Evolutionary conservation across 495 filamentous ascomycete genomes (phyloP).

Genomic region (Penicillium flavigenum): DNA sequence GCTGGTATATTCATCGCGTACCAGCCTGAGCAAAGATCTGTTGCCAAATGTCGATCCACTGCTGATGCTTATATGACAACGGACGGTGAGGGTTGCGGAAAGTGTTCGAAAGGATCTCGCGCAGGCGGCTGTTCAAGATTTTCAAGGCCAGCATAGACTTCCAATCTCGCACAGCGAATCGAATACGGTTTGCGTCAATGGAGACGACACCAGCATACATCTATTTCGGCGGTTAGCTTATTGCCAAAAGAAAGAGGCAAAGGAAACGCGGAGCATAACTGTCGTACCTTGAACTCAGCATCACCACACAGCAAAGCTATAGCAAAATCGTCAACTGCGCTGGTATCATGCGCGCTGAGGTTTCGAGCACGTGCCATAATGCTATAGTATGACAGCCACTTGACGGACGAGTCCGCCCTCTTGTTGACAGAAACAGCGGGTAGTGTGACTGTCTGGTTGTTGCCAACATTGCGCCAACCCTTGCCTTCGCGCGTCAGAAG

Average conservation of each 20-base stretch:
- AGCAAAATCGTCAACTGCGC: conserved; percentile 73
- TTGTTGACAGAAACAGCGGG: conserved; percentile 88
- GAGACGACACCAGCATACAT: conserved; percentile 83
- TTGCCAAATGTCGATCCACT: conserved; percentile 74
- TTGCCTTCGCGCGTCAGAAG: conserved; percentile 82
- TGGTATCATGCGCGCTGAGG: conserved; percentile 89
- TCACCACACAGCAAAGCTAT: conserved; percentile 85
- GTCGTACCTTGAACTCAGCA: conserved; percentile 66
- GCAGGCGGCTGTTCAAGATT: conserved; percentile 62
- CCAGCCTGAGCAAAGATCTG: conserved; percentile 40
- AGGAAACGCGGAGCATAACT: not conserved
- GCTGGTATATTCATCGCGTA: conserved; percentile 21
- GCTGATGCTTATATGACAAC: conserved; percentile 62
- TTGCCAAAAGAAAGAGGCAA: not conserved
- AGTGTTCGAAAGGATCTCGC: conserved; percentile 66
- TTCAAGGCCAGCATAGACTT: conserved; percentile 86
- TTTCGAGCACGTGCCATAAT: conserved; percentile 83
- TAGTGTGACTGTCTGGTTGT: conserved; percentile 82
- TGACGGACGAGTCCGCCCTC: conserved; percentile 55
- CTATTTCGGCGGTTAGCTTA: conserved; percentile 30
- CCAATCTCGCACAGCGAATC: conserved; percentile 87
- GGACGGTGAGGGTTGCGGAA: conserved; percentile 71
- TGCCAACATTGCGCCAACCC: conserved; percentile 84
- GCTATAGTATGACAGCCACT: conserved; percentile 89
- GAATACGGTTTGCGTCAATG: conserved; percentile 80